Evolutionary conservation across 2,329 filamentous ascomycete genomes (phyloP), one percentile per base, ranked within the genome.

Genomic region (Zarea fungicola): DNA sequence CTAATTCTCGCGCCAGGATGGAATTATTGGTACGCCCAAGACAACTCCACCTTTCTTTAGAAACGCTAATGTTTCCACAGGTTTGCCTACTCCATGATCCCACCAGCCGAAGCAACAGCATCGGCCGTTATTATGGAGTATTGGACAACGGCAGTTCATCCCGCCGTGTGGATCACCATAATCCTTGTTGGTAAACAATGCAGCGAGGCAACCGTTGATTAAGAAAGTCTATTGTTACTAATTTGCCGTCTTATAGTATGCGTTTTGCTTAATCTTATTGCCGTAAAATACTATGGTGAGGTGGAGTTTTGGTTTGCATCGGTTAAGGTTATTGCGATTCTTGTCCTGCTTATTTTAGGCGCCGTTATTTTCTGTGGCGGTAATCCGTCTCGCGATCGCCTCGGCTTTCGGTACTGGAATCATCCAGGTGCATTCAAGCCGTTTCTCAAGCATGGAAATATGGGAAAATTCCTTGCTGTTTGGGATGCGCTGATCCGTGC

Each of bases 401-500:
- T 85, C 55, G 85, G 85, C 2, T 89, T 89, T 62, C 73, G 56
- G 2, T 79, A 76, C 62, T 83, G 78, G 77, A 67, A 74, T 5
- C 65, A 77, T 2, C 85, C 85, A 0, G 85, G 85, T 4, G 72
- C 85, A 0, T 88, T 89, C 64, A 75, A 76, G 14, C 75, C 81
- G 50, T 75, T 81, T 52, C 79, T 83, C 56, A 73, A 70, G 18
- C 68, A 67, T 0, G 86, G 84, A 3, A 61, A 71, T 22, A 74
- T 85, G 0, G 87, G 87, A 8, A 73, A 75, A 23, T 89, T 84
- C 57, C 69, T 87, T 3, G 87, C 85, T 0, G 87, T 91, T 54
- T 64, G 89, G 39, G 76, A 84, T 53, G 87, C 84, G 55, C 66
- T 87, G 29, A 84, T 85, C 53, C 75, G 80, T 48, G 81, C 81